Base-by-base conservation (phyloP, 805 yeast genomes). In the Sugiyamaella lignohabitans region DNA sequence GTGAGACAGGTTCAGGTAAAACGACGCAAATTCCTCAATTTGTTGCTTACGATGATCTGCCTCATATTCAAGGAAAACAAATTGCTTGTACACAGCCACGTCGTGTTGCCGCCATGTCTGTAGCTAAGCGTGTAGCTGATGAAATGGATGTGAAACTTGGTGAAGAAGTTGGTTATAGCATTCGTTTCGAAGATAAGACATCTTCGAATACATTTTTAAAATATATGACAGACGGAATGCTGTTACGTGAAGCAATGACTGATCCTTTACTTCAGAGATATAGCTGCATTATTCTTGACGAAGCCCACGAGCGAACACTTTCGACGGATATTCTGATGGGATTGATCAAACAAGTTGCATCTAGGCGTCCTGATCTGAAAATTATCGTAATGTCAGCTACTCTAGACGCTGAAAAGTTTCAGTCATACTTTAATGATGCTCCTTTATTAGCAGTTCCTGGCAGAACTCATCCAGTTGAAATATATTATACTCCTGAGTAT, bases 211-310 rank as follows among this genome's bases (percentile, higher is more conserved):
- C 98, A 4, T 76, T 89, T 32, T 72, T 91, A 59, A 87, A 88
- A 67, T 91, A 93, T 71, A 87, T 91, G 97, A 91, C 98, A 8
- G 98, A 91, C 71, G 98, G 98, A 80, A 89, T 91, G 97, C 75
- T 91, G 45, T 71, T 91, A 56, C 78, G 97, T 61, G 98, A 91
- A 68, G 97, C 97, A 23, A 89, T 93, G 98, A 93, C 84, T 54
- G 98, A 91, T 63, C 96, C 87, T 57, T 77, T 82, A 50, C 72
- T 91, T 63, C 68, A 70, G 3, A 74, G 83, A 54, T 91, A 91
- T 65, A 83, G 95, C 16, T 91, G 96, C 59, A 85, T 91, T 51
- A 87, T 91, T 54, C 72, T 91, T 51, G 98, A 91, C 75, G 98
- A 91, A 72, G 98, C 98, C 40, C 98, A 91, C 71, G 98, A 91